A percentile compares a stretch with the other conserved stretches of the same genome.
Evolutionary conservation across 257 asterid genomes (phyloP).

Genomic region (Solanum sitiens): DNA sequence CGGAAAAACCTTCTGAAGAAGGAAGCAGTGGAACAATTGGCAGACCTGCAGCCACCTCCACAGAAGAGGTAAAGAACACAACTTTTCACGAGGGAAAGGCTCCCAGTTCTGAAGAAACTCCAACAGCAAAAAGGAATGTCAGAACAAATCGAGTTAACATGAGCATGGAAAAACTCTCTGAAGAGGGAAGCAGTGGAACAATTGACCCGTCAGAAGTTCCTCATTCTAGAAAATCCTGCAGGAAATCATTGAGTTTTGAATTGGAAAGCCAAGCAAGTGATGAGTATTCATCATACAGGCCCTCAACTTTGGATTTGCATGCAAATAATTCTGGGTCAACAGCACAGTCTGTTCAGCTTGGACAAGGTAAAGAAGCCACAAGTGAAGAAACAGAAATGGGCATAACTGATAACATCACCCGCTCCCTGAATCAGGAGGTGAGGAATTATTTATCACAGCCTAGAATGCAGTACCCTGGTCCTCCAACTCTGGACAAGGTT

Average conservation of each 20-base stretch:
- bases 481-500: conserved; percentile 14
- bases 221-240: conserved; percentile 49
- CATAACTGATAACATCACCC: conserved; percentile 9
- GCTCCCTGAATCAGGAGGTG: conserved; percentile 10
- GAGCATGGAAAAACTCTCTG: conserved; percentile 21
- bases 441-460: conserved; percentile 13
- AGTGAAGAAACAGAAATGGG: conserved; percentile 20
- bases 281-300: conserved; percentile 16
- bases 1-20: conserved; percentile 21
- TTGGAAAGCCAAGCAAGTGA: conserved; percentile 25
- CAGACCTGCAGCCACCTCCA: conserved; percentile 11
- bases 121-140: conserved; percentile 26
- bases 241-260: conserved; percentile 47
- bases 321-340: conserved; percentile 11
- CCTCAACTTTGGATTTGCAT: conserved; percentile 14
- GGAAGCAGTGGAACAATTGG: conserved; percentile 14
- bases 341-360: conserved; percentile 10
- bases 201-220: neutral
- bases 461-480: conserved; percentile 13
- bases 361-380: conserved; percentile 11
- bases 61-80: conserved; percentile 20
- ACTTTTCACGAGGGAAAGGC: conserved; percentile 8
- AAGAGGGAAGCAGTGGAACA: conserved; percentile 21
- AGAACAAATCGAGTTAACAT: conserved; percentile 19
- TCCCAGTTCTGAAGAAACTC: conserved; percentile 13